Evolutionary conservation across 2,329 filamentous ascomycete genomes (phyloP), one percentile per base, ranked within the genome.

Genomic region (Parastagonospora avenae): DNA sequence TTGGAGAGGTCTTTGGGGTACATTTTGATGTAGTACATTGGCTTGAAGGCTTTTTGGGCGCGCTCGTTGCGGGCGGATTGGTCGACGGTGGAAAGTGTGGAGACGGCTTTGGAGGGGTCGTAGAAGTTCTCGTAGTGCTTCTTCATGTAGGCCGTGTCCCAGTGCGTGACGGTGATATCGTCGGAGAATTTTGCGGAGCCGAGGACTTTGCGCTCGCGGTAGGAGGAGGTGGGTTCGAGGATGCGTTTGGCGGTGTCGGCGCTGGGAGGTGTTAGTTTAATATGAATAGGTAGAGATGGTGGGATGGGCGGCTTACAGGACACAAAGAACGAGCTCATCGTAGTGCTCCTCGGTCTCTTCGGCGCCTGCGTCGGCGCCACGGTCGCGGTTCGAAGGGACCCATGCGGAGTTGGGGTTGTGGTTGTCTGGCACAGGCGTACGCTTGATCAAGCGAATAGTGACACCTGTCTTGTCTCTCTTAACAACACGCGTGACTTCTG

Each of bases 121-220:
- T 83, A 87, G 48, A 74, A 75, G 38, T 83, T 87, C 60, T 89
- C 85, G 75, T 90, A 90, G 70, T 89, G 83, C 39, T 80, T 81
- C 49, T 83, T 79, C 77, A 90, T 88, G 74, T 89, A 90, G 9
- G 79, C 74, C 5, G 76, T 73, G 66, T 90, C 87, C 58, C 78
- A 82, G 67, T 90, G 87, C 1, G 87, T 90, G 55, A 90, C 80
- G 11, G 87, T 90, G 48, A 90, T 82, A 67, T 90, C 87, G 75
- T 90, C 83, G 63, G 82, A 84, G 70, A 89, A 86, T 52, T 84
- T 85, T 8, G 88, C 88, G 12, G 85, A 84, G n/a, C 87, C 86
- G 0, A 92, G 82, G 8, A 93, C 83, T 37, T 81, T 80, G 42
- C 78, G 83, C 68, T 92, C 88, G 33, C 81, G 78, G 76, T 82